Evolutionary conservation across 345 rosid genomes (phyloP), one percentile per base, ranked within the genome.

Genomic region (Linum tenue): DNA sequence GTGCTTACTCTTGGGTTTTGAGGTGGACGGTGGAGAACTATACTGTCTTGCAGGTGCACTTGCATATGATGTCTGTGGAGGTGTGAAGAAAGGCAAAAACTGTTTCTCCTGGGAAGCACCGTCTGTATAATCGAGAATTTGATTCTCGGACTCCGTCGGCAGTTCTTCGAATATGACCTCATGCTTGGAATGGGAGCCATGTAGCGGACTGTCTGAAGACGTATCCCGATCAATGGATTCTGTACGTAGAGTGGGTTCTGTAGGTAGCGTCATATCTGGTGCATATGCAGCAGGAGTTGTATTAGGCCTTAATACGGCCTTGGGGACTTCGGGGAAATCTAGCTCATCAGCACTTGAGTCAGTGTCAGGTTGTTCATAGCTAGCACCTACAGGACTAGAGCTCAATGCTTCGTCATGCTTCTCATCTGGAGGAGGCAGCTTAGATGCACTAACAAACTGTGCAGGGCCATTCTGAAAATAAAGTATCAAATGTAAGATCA

Each of bases 321-420:
- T 81, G 56, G 96, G 97, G 69, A 90, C 92, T 74, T 88, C 87
- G 0, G 96, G 97, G 50, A 92, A 88, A 71, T 81, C 89, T 69
- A 88, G 58, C 22, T 59, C 57, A 40, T 88, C 90, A 55, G 72
- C 64, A 58, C 71, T 87, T 10, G 83, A 37, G 64, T 86, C 94
- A 66, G 88, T 80, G 81, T 81, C 90, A 14, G 81, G 71, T 68
- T 70, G 69, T 62, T 85, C 81, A 65, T 71, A 39, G 2, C 62
- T 74, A 55, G 70, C 70, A 65, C 71, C 78, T 73, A 64, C 63
- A 61, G 77, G 40, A 6, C 68, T 40, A 67, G 83, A 64, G 57
- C 59, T 64, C 70, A 80, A 59, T 22, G 72, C 60, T 74, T 85
- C 91, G 64, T 76, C 84, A 55, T 85, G 85, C 65, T 88, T 84